Percentiles rank a stretch among this genome's conserved stretches.
Conservation (phyloP, 805 yeast species). For the Nakazawaea molendinolei region DNA sequence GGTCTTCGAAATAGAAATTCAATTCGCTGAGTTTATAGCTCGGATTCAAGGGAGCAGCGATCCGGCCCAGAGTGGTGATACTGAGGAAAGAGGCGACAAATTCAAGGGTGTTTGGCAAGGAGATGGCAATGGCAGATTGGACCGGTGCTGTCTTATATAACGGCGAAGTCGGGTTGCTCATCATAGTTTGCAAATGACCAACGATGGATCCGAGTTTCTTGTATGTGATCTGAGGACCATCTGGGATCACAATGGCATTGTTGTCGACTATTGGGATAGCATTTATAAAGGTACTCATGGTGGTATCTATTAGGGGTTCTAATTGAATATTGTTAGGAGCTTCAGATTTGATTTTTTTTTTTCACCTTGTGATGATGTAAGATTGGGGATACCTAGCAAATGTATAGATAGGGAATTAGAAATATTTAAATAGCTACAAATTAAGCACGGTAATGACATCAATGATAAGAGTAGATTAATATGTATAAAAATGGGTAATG, state of each 20-base stretch:
- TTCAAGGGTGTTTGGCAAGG: conserved; percentile 57
- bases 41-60: conserved; percentile 68
- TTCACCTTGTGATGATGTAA: not conserved
- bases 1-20: conserved; percentile 57
- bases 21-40: conserved; percentile 55
- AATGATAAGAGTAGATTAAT: no score
- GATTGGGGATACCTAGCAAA: no score
- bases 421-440: no score
- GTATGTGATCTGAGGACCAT: conserved; percentile 39
- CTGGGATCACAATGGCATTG: conserved; percentile 41
- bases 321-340: no score
- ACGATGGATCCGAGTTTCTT: conserved; percentile 35
- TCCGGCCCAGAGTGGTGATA: conserved; percentile 44
- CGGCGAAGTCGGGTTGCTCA: conserved; percentile 33
- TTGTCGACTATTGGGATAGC: conserved; percentile 29
- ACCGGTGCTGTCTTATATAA: conserved; percentile 23
- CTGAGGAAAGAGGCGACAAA: conserved; percentile 51
- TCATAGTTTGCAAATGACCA: conserved; percentile 44
- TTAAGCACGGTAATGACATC: no score
- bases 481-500: no score
- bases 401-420: no score
- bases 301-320: no score
- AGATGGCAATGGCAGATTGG: conserved; percentile 50
- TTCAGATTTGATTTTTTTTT: not conserved
- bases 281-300: conserved; percentile 32